phyloP scores from a whole-genome alignment of 2,329 filamentous ascomycete genomes.

The Daldinia eschscholtzii region DNA sequence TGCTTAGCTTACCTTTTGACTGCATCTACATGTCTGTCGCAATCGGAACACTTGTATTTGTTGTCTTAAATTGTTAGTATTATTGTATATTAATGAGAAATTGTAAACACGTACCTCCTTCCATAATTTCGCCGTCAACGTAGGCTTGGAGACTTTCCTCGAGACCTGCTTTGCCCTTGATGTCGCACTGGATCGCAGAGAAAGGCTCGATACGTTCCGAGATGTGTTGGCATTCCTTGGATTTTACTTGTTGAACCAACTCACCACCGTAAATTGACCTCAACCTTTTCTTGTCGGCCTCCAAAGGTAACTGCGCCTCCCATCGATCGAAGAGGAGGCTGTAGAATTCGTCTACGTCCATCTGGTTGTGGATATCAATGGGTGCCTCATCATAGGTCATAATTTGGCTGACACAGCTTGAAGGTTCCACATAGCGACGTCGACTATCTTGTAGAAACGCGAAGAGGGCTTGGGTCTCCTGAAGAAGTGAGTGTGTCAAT shows the following conservation, averaged over 20 bases:
- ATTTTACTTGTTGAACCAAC: constrained; percentile 94
- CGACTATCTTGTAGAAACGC: constrained; percentile 86
- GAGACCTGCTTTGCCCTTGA: constrained; percentile 88
- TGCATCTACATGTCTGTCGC: constrained; percentile 89
- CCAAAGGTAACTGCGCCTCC: constrained; percentile 81
- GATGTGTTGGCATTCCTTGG: constrained; percentile 92
- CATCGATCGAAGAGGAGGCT: constrained; percentile 92
- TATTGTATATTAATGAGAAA: not conserved
- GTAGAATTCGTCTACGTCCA: constrained; percentile 99
- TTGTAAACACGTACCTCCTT: constrained; percentile 72
- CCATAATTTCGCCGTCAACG: constrained; percentile 95
- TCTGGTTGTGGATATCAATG: constrained; percentile 90
- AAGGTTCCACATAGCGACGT: constrained; percentile 78
- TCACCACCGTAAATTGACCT: constrained; percentile 91
- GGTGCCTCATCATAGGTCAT: constrained; percentile 83
- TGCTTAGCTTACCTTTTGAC: constrained; percentile 76
- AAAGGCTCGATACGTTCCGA: constrained; percentile 92
- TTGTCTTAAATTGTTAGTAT: constrained; percentile 74
- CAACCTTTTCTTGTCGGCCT: constrained; percentile 78
- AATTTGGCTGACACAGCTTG: constrained; percentile 78
- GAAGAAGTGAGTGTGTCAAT: constrained; percentile 74
- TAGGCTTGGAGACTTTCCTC: constrained; percentile 94
- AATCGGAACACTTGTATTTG: constrained; percentile 96
- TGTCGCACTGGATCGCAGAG: constrained; percentile 94
- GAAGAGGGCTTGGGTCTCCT: constrained; percentile 85